These are phyloP conservation scores for Micractinium conductrix DNA, from an alignment of 139 green algal species.

Conservation along the genomic window DNA sequence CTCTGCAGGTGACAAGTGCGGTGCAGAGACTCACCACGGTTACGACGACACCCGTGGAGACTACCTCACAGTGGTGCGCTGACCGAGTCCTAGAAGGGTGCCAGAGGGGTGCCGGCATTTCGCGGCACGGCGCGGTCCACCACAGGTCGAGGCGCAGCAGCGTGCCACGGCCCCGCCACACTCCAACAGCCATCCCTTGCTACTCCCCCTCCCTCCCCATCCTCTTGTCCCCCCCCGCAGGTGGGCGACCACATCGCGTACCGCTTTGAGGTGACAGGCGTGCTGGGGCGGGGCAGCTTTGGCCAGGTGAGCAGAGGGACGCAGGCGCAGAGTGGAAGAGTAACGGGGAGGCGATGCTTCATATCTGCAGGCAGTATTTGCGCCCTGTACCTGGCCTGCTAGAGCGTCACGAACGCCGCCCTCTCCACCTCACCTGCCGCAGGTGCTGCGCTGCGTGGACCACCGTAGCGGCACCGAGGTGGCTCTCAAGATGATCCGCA, in stretches of 20 bases:
- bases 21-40: conserved; percentile 1
- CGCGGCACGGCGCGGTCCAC: too few species aligned
- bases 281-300: conserved; percentile 94
- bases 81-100: too few species aligned
- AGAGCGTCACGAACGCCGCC: neutral
- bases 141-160: too few species aligned
- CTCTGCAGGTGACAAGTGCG: neutral
- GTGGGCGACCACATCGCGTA: conserved; percentile 45
- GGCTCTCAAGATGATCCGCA: conserved; percentile 98
- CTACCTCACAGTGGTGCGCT: conserved; percentile 20
- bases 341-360: too few species aligned
- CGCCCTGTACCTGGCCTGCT: neutral
- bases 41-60: conserved; percentile 32
- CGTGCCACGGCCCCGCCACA: too few species aligned
- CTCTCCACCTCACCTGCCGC: neutral
- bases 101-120: too few species aligned
- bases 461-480: conserved; percentile 35
- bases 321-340: neutral
- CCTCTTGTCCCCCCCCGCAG: neutral
- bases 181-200: too few species aligned
- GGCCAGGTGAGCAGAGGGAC: conserved; percentile 66
- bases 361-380: too few species aligned
- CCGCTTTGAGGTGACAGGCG: conserved; percentile 74
- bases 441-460: conserved; percentile 79
- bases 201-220: too few species aligned